Conservation (phyloP, 1,139 yeast genomes). For the Sugiyamaella xylanicola region DNA sequence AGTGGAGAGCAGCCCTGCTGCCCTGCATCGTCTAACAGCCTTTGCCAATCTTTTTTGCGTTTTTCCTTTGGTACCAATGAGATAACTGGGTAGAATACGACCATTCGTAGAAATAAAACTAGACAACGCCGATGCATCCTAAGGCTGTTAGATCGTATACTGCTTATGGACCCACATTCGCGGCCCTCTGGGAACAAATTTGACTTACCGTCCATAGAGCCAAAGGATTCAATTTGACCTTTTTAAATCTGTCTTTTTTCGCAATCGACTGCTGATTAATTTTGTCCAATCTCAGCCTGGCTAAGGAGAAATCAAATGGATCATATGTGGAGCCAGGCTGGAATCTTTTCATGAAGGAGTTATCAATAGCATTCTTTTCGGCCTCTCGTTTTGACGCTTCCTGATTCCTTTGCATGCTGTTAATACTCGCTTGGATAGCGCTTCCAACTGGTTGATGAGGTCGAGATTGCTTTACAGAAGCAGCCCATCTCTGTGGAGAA, state of each 20-base stretch:
- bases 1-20: slow-evolving; percentile 66
- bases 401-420: slow-evolving; percentile 14
- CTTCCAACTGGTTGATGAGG: slow-evolving; percentile 17
- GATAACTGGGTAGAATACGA: slow-evolving; percentile 60
- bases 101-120: slow-evolving; percentile 62
- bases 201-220: slow-evolving; percentile 24
- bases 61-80: slow-evolving; percentile 57
- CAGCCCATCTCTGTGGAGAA: slow-evolving; percentile 15
- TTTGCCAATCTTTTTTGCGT: slow-evolving; percentile 64
- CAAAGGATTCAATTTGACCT: slow-evolving; percentile 37
- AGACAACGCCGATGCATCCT: slow-evolving; percentile 56
- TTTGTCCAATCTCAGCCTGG: slow-evolving; percentile 31
- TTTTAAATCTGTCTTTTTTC: slow-evolving; percentile 32
- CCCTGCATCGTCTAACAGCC: slow-evolving; percentile 69
- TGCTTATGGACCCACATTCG: no score
- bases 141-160: no score
- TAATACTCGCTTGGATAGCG: slow-evolving; percentile 17
- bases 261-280: slow-evolving; percentile 8
- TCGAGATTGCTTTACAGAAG: slow-evolving; percentile 16
- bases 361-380: slow-evolving; percentile 29
- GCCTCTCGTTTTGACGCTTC: slow-evolving; percentile 13
- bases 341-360: slow-evolving; percentile 32
- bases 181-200: no score
- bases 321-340: slow-evolving; percentile 36
- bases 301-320: slow-evolving; percentile 38